Base-by-base conservation (phyloP, 2,329 filamentous ascomycete genomes). In the Acrodontium crateriforme region DNA sequence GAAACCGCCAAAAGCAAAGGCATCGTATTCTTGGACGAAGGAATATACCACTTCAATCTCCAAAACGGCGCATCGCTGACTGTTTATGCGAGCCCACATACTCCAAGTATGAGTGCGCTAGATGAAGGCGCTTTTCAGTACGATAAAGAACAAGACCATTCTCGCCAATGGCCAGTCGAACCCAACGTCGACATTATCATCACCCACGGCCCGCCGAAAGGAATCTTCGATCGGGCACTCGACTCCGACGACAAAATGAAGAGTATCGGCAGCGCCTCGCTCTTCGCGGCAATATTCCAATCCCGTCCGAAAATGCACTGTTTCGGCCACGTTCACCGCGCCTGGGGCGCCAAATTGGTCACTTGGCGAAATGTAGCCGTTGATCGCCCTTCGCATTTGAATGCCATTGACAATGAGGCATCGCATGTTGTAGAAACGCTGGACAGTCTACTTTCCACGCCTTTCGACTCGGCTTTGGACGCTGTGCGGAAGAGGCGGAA, bases 281-380 rank as follows among this genome's bases (percentile, higher is more conserved):
- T 73, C 3, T 59, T 69, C 29, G 45, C 43, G 0, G 62, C 67
- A 0, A 41, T 72, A 0, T 51, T 55, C 2, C 41, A 42, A 0
- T 54, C 59, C 1, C 52, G 49, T 16, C 67, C 68, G 2, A 43
- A 45, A 5, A 36, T 72, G 3, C 65, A 70, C 42, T 71, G 66
- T 43, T 72, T 71, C 32, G 68, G 68, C 0, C 69, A 72, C 35
- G 63, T 71, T n/a, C 69, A 73, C 40, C 65, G 70, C 38, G 61
- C 56, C 0, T 76, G 69, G 67, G 73, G 72, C 3, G 62, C 58
- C 0, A 64, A 62, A 28, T 34, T 68, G 3, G 59, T 70, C 0
- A 50, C 53, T 1, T 78, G 71, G 73, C 50, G 58, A 2, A 56
- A 59, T 15, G 23, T 14, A 7, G 16, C 17, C 3, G 21, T 18